Percentiles rank a stretch among this genome's conserved stretches.
Conservation (phyloP, 208 protist genomes). For the Trypanosoma avium region DNA sequence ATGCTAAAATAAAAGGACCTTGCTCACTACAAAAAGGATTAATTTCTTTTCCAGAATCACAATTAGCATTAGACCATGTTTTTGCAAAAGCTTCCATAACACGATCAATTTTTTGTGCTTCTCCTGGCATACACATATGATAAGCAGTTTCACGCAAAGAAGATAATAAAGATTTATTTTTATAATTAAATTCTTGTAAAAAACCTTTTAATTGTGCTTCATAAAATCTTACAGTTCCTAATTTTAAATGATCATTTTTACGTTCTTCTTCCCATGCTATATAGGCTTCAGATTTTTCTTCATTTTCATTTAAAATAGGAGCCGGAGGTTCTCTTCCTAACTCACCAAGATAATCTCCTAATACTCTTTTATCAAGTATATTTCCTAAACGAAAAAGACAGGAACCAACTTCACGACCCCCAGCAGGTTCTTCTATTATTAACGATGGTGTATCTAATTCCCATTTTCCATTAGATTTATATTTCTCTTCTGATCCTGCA, state of each 20-base stretch:
- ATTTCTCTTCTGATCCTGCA: slow-evolving; percentile 21
- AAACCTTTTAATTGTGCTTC: slow-evolving; percentile 75
- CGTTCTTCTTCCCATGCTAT: slow-evolving; percentile 32
- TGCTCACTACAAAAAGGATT: slow-evolving; percentile 86
- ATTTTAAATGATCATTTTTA: slow-evolving; percentile 30
- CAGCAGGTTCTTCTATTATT: slow-evolving; percentile 61
- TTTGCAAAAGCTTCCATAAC: slow-evolving; percentile 91
- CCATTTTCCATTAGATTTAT: neutral
- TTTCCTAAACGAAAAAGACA: slow-evolving; percentile 72
- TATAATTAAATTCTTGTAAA: slow-evolving; percentile 78
- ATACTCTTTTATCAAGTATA: slow-evolving; percentile 80
- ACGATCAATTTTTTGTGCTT: slow-evolving; percentile 94
- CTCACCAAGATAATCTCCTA: slow-evolving; percentile 90
- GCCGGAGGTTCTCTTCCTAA: slow-evolving; percentile 50
- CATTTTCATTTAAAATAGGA: slow-evolving; percentile 11
- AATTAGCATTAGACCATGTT: slow-evolving; percentile 76
- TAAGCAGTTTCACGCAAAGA: slow-evolving; percentile 88
- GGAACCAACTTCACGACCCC: slow-evolving; percentile 76
- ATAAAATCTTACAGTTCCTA: slow-evolving; percentile 76
- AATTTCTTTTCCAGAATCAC: slow-evolving; percentile 32
- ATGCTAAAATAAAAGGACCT: slow-evolving; percentile 95
- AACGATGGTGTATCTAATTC: slow-evolving; percentile 30
- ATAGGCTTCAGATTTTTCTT: slow-evolving; percentile 11
- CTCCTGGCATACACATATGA: slow-evolving; percentile 82
- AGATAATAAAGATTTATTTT: slow-evolving; percentile 65